Percentiles rank a stretch among this genome's conserved stretches.
These are phyloP conservation scores for Neostapfia colusana DNA, from an alignment of 176 grass and related monocot genomes.

Conservation along the genomic window DNA sequence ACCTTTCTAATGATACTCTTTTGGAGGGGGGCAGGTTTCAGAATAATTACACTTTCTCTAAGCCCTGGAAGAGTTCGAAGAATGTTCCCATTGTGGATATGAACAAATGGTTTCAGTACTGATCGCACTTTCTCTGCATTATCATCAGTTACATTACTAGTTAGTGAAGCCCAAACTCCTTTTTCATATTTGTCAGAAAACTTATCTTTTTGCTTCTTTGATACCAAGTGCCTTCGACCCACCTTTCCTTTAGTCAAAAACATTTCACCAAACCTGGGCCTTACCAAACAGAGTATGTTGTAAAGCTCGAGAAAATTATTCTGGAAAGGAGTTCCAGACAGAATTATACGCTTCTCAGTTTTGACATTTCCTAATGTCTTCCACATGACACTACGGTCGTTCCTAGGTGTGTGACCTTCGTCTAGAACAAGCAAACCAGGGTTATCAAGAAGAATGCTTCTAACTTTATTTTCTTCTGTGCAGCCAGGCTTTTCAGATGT, in stretches of 20 bases:
- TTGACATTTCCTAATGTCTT: slow-evolving; percentile 82
- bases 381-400: slow-evolving; percentile 71
- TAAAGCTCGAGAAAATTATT: slow-evolving; percentile 94
- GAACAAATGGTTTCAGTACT: slow-evolving; percentile 88
- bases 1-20: slow-evolving; percentile 79
- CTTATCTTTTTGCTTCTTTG: slow-evolving; percentile 50
- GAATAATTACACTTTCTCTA: slow-evolving; percentile 65
- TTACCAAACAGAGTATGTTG: slow-evolving; percentile 87
- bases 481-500: slow-evolving; percentile 53
- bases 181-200: slow-evolving; percentile 70
- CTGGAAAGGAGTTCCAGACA: slow-evolving; percentile 96
- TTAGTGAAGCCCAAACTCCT: slow-evolving; percentile 82
- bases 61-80: slow-evolving; percentile 81
- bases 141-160: slow-evolving; percentile 75
- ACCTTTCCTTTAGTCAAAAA: slow-evolving; percentile 63
- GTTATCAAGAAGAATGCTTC: slow-evolving; percentile 73
- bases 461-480: slow-evolving; percentile 57
- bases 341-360: slow-evolving; percentile 77
- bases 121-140: slow-evolving; percentile 84
- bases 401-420: slow-evolving; percentile 94
- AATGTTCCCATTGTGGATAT: slow-evolving; percentile 88
- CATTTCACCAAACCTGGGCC: slow-evolving; percentile 82
- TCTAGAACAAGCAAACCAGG: slow-evolving; percentile 90
- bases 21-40: slow-evolving; percentile 61
- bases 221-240: slow-evolving; percentile 36